These are phyloP conservation scores for Skeletonema costatum DNA, from an alignment of 108 stramenopile genomes.

Conservation along the genomic window DNA sequence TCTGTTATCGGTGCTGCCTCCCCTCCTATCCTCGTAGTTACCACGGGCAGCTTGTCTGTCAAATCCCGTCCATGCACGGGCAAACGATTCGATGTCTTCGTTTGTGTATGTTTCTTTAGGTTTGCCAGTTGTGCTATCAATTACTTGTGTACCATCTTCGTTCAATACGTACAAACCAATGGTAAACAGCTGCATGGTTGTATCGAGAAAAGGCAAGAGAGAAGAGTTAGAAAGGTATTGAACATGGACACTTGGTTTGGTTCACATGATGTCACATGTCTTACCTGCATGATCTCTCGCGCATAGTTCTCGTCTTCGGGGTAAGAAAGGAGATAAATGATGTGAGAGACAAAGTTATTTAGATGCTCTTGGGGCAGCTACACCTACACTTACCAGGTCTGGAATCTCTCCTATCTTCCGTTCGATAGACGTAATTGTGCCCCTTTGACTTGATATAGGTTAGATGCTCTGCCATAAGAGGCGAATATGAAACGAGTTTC, in stretches of 20 bases:
- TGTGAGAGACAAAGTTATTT: background rate
- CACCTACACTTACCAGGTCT: constrained; percentile 27
- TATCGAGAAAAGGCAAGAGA: too few species aligned
- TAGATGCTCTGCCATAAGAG: constrained; percentile 59
- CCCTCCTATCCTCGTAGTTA: constrained; percentile 41
- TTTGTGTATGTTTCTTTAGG: constrained; percentile 62
- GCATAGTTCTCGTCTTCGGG: background rate
- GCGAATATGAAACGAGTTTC: constrained; percentile 38
- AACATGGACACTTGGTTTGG: too few species aligned
- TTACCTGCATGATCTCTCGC: constrained; percentile 49
- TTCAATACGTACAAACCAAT: constrained; percentile 66
- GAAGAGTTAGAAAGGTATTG: too few species aligned
- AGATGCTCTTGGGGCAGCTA: constrained; percentile 19
- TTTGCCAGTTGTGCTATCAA: constrained; percentile 39
- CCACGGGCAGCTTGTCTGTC: constrained; percentile 34
- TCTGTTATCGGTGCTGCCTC: constrained; percentile 23
- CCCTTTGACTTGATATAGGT: constrained; percentile 49
- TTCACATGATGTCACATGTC: background rate
- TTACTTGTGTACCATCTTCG: constrained; percentile 59
- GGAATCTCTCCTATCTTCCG: constrained; percentile 13
- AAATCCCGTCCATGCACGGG: constrained; percentile 77
- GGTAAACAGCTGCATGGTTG: constrained; percentile 44
- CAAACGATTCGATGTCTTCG: constrained; percentile 68
- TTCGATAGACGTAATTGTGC: constrained; percentile 38
- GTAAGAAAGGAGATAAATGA: background rate